Evolutionary conservation across 2,329 filamentous ascomycete genomes (phyloP), one percentile per base, ranked within the genome.

Genomic region (Sporothrix curviconia): DNA sequence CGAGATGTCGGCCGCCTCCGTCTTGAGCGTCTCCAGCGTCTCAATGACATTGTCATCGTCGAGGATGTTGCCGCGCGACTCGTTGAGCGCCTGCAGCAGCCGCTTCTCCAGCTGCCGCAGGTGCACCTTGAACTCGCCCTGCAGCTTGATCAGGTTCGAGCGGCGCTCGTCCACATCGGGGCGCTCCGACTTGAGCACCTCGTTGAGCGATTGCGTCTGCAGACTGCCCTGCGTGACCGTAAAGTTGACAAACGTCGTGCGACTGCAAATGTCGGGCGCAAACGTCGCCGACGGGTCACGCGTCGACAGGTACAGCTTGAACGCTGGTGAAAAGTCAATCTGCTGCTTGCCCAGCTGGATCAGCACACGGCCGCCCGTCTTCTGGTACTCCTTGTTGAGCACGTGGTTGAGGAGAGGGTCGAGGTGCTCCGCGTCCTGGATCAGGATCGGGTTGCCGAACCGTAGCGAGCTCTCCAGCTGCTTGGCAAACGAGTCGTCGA

Each of bases 121-220:
- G 73, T 96, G 92, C n/a, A 97, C 86, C 75, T 95, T 96, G 81
- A 99, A 99, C 74, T 99, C 95, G 67, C 94, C 94, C 75, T 99
- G 94, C 66, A 96, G 83, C 76, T 99, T 99, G 80, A 97, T 95
- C 64, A 99, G 85, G 70, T 99, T 97, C 36, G 92, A 95, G 58
- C 94, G 85, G 63, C 94, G 84, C 77, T 97, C 92, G 69, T 99
- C 94, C 17, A 99, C 91, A 73, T 99, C 94, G 4, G 95, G 94
- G 57, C 95, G 85, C 77, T 99, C 94, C 14, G 92, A 96, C 72
- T 97, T 97, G 67, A 99, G 82, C 34, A 97, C 94, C 62, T 99
- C 92, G 65, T 96, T 96, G 64, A 99, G 83, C 1, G 94, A 96
- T 73, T 99, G 94, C 2, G 94, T 97, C 75, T 96, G 94, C 68